phyloP scores from a whole-genome alignment of 441 rosid species.

The Mallotus repandus region DNA sequence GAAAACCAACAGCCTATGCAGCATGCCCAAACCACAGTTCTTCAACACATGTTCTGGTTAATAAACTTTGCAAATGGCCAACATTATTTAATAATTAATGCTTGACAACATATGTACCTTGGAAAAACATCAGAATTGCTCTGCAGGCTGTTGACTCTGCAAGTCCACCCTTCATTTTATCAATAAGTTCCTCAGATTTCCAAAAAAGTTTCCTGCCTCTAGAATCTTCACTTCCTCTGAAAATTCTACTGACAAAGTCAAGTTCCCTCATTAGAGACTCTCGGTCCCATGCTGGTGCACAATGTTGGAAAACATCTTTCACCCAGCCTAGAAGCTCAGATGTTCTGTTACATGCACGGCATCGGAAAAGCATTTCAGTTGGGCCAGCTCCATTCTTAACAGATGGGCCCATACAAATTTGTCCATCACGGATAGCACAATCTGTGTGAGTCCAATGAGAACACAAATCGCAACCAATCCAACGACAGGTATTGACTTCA shows the following conservation, averaged over 20 bases:
- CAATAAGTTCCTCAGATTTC: constrained; percentile 84
- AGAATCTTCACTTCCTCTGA: constrained; percentile 90
- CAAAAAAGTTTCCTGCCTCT: constrained; percentile 81
- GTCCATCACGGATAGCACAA: constrained; percentile 91
- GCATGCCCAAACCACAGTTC: neutral
- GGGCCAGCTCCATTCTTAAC: constrained; percentile 64
- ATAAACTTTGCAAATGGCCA: neutral
- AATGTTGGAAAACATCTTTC: constrained; percentile 93
- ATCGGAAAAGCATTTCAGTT: constrained; percentile 83
- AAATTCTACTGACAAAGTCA: constrained; percentile 85
- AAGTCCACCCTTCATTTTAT: constrained; percentile 80
- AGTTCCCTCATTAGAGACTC: constrained; percentile 85
- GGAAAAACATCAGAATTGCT: constrained; percentile 71
- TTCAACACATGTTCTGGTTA: neutral
- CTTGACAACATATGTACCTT: constrained; percentile 47
- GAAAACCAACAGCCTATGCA: neutral
- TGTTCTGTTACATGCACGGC: constrained; percentile 86
- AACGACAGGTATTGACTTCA: constrained; percentile 94
- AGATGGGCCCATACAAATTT: constrained; percentile 75
- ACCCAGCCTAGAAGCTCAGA: constrained; percentile 98
- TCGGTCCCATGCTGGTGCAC: constrained; percentile 90
- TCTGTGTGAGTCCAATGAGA: constrained; percentile 99
- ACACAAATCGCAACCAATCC: constrained; percentile 95
- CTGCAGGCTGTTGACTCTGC: constrained; percentile 72
- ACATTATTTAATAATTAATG: neutral